phyloP scores from a whole-genome alignment of 1,284 basidiomycete genomes.

The Apiotrichum gamsii region DNA sequence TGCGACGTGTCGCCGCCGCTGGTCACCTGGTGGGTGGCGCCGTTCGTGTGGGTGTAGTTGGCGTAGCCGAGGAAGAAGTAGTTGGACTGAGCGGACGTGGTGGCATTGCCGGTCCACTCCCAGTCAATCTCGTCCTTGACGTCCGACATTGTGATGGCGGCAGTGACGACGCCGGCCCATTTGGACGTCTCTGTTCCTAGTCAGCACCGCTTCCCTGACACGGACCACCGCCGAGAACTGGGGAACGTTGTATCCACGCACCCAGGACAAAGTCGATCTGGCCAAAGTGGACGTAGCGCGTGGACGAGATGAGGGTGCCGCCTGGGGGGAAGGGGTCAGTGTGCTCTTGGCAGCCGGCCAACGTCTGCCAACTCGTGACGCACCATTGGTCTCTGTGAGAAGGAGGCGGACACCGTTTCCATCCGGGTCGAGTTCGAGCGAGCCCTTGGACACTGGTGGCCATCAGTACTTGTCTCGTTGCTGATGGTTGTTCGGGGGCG shows the following conservation, averaged over 20 bases:
- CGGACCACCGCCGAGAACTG: too few species aligned
- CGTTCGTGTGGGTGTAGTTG: conserved; percentile 50
- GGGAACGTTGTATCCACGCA: conserved; percentile 13
- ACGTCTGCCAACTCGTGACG: too few species aligned
- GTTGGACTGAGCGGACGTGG: conserved; percentile 64
- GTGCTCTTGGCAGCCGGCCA: too few species aligned
- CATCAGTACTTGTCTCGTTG: too few species aligned
- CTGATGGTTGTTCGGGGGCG: too few species aligned
- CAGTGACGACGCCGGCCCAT: conserved; percentile 70
- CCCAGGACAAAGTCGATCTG: conserved; percentile 61
- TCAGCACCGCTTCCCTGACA: conserved; percentile 4
- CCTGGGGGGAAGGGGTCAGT: too few species aligned
- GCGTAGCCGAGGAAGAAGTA: conserved; percentile 58
- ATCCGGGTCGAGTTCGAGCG: conserved; percentile 54
- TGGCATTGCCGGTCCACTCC: conserved; percentile 55
- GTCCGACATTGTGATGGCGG: conserved; percentile 78
- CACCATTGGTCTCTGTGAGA: conserved; percentile 48
- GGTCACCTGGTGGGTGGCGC: conserved; percentile 48
- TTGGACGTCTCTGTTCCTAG: conserved; percentile 34
- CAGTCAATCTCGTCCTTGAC: conserved; percentile 79
- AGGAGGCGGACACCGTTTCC: conserved; percentile 57
- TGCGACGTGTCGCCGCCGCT: conserved; percentile 54
- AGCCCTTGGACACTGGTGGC: conserved; percentile 67
- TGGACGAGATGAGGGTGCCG: conserved; percentile 69
- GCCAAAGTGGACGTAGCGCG: conserved; percentile 74